These are phyloP conservation scores for Bonnemaisonia californica DNA, from an alignment of 31 red algal species.

Conservation along the genomic window DNA sequence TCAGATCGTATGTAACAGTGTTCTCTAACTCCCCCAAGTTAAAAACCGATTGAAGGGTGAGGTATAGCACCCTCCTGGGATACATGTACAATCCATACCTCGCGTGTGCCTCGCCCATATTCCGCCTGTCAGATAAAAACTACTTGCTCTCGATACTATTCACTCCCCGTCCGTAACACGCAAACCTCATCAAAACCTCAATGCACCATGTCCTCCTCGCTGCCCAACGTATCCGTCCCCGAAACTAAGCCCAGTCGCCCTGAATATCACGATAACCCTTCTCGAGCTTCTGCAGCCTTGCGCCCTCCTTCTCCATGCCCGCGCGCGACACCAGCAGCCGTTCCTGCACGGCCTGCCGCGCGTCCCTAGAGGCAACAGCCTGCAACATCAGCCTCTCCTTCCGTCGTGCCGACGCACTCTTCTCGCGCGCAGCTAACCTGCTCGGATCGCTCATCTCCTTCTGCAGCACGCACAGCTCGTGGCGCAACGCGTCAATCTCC, in stretches of 20 bases:
- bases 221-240: neutral
- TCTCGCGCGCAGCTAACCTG: neutral
- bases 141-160: too few species aligned
- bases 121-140: too few species aligned
- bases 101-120: too few species aligned
- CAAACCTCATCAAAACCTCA: neutral
- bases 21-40: too few species aligned
- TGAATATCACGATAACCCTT: slow-evolving; percentile 27
- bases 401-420: slow-evolving; percentile 9
- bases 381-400: slow-evolving; percentile 3
- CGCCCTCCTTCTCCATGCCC: neutral
- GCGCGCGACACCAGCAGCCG: neutral
- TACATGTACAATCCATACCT: too few species aligned
- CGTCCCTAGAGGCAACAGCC: neutral
- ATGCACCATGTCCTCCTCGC: neutral
- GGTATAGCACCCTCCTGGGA: too few species aligned
- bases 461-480: slow-evolving; percentile 29
- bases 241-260: slow-evolving; percentile 32
- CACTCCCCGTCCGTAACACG: too few species aligned
- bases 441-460: slow-evolving; percentile 5
- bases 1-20: too few species aligned
- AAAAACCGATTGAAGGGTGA: too few species aligned
- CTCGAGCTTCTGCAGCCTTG: slow-evolving; percentile 9
- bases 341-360: slow-evolving; percentile 2
- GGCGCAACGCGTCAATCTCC: slow-evolving; percentile 34